Conservation (phyloP, 805 yeast species). For the Candida bentonensis region DNA sequence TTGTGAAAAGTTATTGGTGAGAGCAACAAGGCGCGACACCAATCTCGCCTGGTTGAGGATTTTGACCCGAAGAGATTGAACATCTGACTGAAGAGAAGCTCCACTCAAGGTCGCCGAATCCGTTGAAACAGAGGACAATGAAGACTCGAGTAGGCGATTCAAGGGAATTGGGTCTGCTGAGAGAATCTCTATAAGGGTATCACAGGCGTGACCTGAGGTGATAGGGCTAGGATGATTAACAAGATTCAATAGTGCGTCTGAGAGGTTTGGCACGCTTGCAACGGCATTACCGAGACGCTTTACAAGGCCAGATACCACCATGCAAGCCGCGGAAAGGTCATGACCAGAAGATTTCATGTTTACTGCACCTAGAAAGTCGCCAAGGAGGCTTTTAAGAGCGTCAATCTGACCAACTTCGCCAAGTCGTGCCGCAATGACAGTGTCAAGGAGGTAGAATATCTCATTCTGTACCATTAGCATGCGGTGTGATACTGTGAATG, state of each 20-base stretch:
- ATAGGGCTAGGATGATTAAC: background rate
- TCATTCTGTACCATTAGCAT: background rate
- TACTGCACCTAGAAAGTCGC: background rate
- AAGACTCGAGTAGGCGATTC: background rate
- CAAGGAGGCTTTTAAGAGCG: background rate
- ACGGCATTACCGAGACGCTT: background rate
- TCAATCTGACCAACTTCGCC: slow-evolving; percentile 1
- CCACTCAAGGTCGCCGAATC: background rate
- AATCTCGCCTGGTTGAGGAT: slow-evolving; percentile 16
- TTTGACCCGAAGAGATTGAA: background rate
- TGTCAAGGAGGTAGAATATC: background rate
- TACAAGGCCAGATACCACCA: background rate
- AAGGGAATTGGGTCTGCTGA: background rate
- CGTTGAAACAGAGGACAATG: background rate
- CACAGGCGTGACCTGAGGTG: background rate
- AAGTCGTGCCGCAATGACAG: background rate
- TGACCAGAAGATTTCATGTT: background rate
- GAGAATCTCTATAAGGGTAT: background rate
- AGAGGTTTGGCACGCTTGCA: background rate
- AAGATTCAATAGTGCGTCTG: background rate
- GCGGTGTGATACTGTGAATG: background rate
- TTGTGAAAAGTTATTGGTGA: slow-evolving; percentile 15
- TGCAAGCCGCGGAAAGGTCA: background rate
- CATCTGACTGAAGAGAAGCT: background rate
- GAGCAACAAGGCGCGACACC: slow-evolving; percentile 15